Base-by-base conservation (phyloP, 164 flowering plant genomes). In the Platanus orientalis region DNA sequence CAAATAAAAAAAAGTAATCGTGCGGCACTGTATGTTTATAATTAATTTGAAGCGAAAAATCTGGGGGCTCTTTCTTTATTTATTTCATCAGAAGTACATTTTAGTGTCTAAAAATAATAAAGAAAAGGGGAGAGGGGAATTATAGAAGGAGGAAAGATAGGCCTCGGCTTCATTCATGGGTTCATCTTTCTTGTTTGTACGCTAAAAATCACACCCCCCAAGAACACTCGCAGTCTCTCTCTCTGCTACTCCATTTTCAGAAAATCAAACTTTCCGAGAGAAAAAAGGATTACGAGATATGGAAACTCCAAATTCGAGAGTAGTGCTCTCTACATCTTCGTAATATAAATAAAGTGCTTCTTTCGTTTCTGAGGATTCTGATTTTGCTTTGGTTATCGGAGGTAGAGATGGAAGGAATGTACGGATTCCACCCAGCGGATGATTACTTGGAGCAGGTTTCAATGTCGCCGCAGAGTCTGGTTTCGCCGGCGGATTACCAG, bases 151-250 rank as follows among this genome's bases (percentile, higher is more conserved):
- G 17, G 47, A 42, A 14, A 14, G 16, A 9, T 42, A 10, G 12
- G 47, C 47, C 2, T 14, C 47, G 2, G 16, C 13, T 42, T 2
- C 12, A 3, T 14, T 10, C 3, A 10, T 42, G 12, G 47, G 13
- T 42, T 42, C 47, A 42, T 54, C 77, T 51, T n/a, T 50, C 58
- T 68, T 61, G 75, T 69, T 68, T 68, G 72, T 75, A 71, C 79
- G 75, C 79, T 71, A 75, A 71, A 70, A 56, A 9, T 59, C 61
- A 26, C 75, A 52, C 51, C 56, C 54, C 28, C 56, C 66, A n/a
- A n/a, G n/a, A n/a, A n/a, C n/a, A n/a, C n/a, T n/a, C n/a, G n/a
- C n/a, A n/a, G n/a, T n/a, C n/a, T n/a, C n/a, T n/a, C n/a, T n/a
- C n/a, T n/a, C n/a, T n/a, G n/a, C n/a, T n/a, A n/a, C n/a, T n/a